Percentiles rank a stretch among this genome's conserved stretches.
Conservation (phyloP, 2,329 filamentous ascomycete genomes). For the Aspergillus pseudotamarii region DNA sequence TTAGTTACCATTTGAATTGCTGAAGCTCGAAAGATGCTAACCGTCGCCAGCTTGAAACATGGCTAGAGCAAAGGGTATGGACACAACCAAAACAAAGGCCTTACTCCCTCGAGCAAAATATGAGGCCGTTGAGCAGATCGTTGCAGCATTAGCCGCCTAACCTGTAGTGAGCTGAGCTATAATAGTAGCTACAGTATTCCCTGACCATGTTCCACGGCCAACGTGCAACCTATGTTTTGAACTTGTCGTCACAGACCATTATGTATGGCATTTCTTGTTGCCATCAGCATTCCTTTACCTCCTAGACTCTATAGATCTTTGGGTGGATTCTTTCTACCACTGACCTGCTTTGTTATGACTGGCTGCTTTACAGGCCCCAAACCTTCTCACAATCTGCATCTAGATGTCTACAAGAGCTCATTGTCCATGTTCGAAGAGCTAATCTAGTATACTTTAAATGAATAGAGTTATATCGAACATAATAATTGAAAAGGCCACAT, state of each 20-base stretch:
- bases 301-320: no score
- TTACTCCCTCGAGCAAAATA: neutral
- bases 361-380: no score
- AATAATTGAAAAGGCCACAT: no score
- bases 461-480: no score
- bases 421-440: no score
- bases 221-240: neutral
- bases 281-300: no score
- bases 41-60: neutral
- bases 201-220: neutral
- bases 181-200: neutral
- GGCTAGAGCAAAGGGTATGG: neutral
- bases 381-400: no score
- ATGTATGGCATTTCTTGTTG: neutral
- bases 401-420: no score
- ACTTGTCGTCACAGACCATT: rapidly evolving
- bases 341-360: no score
- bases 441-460: no score
- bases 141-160: neutral
- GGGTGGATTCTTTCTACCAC: no score
- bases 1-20: neutral
- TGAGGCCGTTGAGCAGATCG: neutral
- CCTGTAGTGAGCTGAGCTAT: neutral
- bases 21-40: neutral
- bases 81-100: neutral